Percentiles rank a stretch among this genome's conserved stretches.
Conservation (phyloP, 805 yeast species). For the Spathaspora boniae region DNA sequence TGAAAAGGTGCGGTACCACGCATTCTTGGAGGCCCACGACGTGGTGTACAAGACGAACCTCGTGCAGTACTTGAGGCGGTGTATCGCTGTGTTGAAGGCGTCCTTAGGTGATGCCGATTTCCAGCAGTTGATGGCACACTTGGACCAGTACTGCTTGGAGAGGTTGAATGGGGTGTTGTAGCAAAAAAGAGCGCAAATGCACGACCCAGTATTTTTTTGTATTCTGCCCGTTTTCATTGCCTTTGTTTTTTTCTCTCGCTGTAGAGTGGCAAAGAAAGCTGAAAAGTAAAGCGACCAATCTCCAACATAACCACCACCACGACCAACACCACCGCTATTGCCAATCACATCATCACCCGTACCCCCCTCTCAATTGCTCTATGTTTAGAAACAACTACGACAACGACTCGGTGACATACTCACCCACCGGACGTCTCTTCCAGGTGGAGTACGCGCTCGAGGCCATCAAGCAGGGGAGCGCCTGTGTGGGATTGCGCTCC, state of each 20-base stretch:
- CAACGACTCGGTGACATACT: constrained; percentile 96
- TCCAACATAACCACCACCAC: too few relatives aligned
- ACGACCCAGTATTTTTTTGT: too few relatives aligned
- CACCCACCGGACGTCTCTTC: constrained; percentile 90
- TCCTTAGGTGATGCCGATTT: constrained; percentile 27
- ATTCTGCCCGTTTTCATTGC: too few relatives aligned
- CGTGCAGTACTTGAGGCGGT: constrained; percentile 37
- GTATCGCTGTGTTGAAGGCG: constrained; percentile 23
- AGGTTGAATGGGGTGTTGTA: constrained; percentile 14
- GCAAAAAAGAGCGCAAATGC: too few relatives aligned
- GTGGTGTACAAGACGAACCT: constrained; percentile 44
- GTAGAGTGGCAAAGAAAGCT: too few relatives aligned
- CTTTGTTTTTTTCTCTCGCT: too few relatives aligned
- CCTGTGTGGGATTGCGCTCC: constrained; percentile 91
- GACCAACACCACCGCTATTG: too few relatives aligned
- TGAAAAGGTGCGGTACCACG: constrained; percentile 36
- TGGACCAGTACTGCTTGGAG: constrained; percentile 36
- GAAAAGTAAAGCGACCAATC: too few relatives aligned
- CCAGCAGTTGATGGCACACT: constrained; percentile 26
- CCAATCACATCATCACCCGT: too few relatives aligned
- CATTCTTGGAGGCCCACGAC: constrained; percentile 27
- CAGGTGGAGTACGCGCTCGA: constrained; percentile 88
- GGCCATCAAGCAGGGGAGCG: constrained; percentile 97
- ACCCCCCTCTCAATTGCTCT: not conserved
- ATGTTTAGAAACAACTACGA: constrained; percentile 97